Evolutionary conservation across 2,329 filamentous ascomycete genomes (phyloP), one percentile per base, ranked within the genome.

Genomic region (Apiospora hydei): DNA sequence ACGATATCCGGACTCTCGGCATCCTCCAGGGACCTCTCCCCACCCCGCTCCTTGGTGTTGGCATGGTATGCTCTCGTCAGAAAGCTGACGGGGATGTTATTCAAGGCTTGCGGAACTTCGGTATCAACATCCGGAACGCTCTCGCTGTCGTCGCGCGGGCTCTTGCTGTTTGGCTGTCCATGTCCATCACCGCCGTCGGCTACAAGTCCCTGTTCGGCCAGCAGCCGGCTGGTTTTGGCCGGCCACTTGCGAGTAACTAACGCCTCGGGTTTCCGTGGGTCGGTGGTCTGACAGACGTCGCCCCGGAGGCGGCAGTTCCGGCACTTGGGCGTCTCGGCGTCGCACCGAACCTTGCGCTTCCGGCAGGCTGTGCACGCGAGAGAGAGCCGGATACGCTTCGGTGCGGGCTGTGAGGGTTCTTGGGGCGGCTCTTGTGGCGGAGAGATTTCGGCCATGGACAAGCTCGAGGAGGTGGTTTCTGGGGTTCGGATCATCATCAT

Each of bases 261-360:
- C 44, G 71, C 74, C n/a, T 74, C 73, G 11, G 77, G 77, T 26
- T 76, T 73, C 2, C 77, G 75, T 26, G 73, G 77, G 69, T 78
- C 76, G n/a, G 77, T 76, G 10, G 77, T 78, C 71, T 77, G 74
- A 69, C 77, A 78, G 18, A 73, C 71, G 64, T 78, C 77, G 49
- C 75, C 73, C 7, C 77, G 74, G 49, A 75, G 71, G 38, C 69
- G 57, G 75, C 78, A 80, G 69, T 79, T 79, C 21, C 74, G 69
- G 72, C 78, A 80, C 68, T 76, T 77, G 6, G 78, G 78, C 41
- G 73, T 74, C 49, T 74, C 71, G n/a, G 77, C 76, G 67, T 80
- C 78, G 71, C 78, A 80, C 18, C 78, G 77, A 18, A 79, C 78
- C 72, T 80, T 80, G 70, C 78, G 76, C 69, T 76, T 78, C 14